Conservation (phyloP, 805 yeast species). For the Metschnikowia lochheadii region DNA sequence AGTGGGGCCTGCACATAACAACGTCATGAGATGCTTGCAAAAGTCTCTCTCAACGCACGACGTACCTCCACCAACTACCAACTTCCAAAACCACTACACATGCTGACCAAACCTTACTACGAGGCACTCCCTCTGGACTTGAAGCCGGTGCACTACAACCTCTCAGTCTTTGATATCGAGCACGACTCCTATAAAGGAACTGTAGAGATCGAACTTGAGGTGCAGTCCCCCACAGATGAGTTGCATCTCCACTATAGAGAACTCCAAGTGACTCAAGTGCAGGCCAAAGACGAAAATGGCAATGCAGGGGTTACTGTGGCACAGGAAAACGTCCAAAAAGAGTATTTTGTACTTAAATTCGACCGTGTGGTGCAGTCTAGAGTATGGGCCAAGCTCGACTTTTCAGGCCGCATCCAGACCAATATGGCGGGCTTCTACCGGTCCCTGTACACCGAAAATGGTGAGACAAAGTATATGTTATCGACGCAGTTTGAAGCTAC, state of each 20-base stretch:
- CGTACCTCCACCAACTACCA: background rate
- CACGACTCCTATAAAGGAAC: slow-evolving; percentile 45
- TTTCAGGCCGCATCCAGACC: slow-evolving; percentile 43
- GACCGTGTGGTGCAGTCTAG: slow-evolving; percentile 28
- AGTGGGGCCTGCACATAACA: too few relatives aligned
- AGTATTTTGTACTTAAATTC: slow-evolving; percentile 60
- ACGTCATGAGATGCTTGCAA: too few relatives aligned
- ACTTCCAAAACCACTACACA: too few relatives aligned
- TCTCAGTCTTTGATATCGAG: slow-evolving; percentile 50
- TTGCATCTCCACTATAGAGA: slow-evolving; percentile 49
- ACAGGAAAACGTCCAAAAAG: slow-evolving; percentile 48
- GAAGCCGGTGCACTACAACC: slow-evolving; percentile 68
- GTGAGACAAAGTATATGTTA: slow-evolving; percentile 36
- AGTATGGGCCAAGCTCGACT: slow-evolving; percentile 29
- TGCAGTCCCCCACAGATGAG: slow-evolving; percentile 37
- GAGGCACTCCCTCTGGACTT: slow-evolving; percentile 60
- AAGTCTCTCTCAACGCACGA: background rate
- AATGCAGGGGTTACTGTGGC: slow-evolving; percentile 22
- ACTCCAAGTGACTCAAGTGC: slow-evolving; percentile 24
- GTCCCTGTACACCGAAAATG: slow-evolving; percentile 41
- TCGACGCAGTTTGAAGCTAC: slow-evolving; percentile 59
- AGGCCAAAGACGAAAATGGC: slow-evolving; percentile 24
- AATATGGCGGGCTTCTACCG: slow-evolving; percentile 58
- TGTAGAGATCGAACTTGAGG: slow-evolving; percentile 46
- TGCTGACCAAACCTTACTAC: slow-evolving; percentile 25